phyloP scores from a whole-genome alignment of 164 flowering plant species.

The Taxillus chinensis region DNA sequence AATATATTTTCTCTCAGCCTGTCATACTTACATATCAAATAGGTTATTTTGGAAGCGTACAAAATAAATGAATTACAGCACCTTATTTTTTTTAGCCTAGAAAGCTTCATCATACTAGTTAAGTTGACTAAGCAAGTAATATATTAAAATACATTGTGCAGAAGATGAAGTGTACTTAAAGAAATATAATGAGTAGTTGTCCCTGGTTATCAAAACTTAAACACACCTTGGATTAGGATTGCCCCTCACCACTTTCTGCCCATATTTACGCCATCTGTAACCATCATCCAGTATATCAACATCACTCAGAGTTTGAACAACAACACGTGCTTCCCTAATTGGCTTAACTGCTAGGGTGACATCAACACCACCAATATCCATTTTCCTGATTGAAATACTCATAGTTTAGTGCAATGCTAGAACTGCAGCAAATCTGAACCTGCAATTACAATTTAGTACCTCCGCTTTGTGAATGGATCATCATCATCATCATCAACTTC shows the following conservation, averaged over 20 bases:
- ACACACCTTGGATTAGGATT: slow-evolving; percentile 89
- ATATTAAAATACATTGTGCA: no score
- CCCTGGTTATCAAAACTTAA: not conserved
- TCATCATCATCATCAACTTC: slow-evolving; percentile 36
- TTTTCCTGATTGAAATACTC: slow-evolving; percentile 36
- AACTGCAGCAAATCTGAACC: not conserved
- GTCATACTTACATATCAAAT: no score
- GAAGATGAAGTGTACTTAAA: no score
- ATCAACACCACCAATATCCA: slow-evolving; percentile 45
- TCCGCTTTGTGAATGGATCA: slow-evolving; percentile 46
- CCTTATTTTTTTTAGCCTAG: no score
- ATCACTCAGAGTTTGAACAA: slow-evolving; percentile 82
- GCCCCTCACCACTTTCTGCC: slow-evolving; percentile 90
- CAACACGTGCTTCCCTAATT: slow-evolving; percentile 79
- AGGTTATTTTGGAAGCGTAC: no score
- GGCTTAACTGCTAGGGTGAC: slow-evolving; percentile 58
- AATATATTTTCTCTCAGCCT: no score
- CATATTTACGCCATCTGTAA: slow-evolving; percentile 86
- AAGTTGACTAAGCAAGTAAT: no score
- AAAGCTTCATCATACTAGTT: no score
- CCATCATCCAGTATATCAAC: slow-evolving; percentile 92
- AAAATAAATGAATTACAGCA: no score
- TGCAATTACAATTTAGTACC: slow-evolving; percentile 20
- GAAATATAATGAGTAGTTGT: no score
- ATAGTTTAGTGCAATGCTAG: slow-evolving; percentile 4